Conservation (phyloP, 345 rosid species). For the Gossypium ekmanianum region DNA sequence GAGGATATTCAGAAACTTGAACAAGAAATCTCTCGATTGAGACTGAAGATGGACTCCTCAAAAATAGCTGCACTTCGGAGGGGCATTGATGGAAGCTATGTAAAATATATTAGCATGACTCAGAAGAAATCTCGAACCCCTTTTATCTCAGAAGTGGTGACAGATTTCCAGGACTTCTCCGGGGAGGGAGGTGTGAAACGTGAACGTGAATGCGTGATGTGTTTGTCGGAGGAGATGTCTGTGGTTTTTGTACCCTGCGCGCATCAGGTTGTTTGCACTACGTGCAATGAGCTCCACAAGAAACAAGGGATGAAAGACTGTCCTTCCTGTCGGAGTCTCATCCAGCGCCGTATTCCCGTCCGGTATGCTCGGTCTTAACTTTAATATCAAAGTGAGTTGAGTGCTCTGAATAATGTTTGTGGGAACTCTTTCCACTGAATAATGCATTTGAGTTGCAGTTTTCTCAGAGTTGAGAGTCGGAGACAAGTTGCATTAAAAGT, state of each 20-base stretch:
- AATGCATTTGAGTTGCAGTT: not conserved
- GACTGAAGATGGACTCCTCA: constrained; percentile 1
- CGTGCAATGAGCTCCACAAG: not conserved
- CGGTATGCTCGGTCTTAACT: not conserved
- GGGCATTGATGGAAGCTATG: constrained; percentile 1
- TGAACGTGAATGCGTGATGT: not conserved
- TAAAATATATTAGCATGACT: not conserved
- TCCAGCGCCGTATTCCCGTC: not conserved
- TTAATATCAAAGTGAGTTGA: not conserved
- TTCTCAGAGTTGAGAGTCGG: not conserved
- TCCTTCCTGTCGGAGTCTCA: not conserved
- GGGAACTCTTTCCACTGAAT: not conserved
- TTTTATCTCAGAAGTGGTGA: not conserved
- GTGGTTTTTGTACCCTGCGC: not conserved
- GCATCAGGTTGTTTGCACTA: not conserved
- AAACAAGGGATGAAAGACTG: constrained; percentile 6
- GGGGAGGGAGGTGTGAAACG: not conserved
- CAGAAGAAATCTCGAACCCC: not conserved
- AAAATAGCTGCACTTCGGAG: not conserved
- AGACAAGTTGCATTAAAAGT: not conserved
- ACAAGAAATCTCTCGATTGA: not conserved
- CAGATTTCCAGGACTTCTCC: not conserved
- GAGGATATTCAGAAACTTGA: not conserved
- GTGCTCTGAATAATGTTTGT: constrained; percentile 1
- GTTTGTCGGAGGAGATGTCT: not conserved